Conservation (phyloP, 148 eudicot species). For the Oxyria digyna region DNA sequence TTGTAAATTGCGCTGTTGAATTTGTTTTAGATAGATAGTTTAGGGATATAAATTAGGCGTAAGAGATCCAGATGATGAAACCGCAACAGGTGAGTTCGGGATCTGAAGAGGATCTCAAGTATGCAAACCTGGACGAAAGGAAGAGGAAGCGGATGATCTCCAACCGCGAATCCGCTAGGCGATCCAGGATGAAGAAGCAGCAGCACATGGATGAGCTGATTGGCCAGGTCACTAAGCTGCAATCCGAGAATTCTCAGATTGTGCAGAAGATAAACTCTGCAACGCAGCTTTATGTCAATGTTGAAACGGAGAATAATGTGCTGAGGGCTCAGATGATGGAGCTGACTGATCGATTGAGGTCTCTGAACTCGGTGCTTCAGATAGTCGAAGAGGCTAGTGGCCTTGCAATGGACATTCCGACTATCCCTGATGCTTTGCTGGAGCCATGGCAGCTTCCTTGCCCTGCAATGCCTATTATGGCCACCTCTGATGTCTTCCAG, state of each 20-base stretch:
- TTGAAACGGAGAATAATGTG: slow-evolving; percentile 62
- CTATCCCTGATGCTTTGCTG: slow-evolving; percentile 53
- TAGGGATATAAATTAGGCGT: background rate
- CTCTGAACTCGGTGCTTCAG: slow-evolving; percentile 57
- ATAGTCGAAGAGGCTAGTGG: slow-evolving; percentile 69
- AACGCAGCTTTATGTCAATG: slow-evolving; percentile 21
- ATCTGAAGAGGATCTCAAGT: slow-evolving; percentile 35
- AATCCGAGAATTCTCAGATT: slow-evolving; percentile 35
- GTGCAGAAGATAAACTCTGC: slow-evolving; percentile 29
- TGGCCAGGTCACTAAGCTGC: slow-evolving; percentile 28
- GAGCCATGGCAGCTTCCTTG: slow-evolving; percentile 98
- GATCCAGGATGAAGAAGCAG: slow-evolving; percentile 82
- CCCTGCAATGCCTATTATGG: slow-evolving; percentile 36
- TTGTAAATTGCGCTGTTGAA: background rate
- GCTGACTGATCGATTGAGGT: slow-evolving; percentile 51
- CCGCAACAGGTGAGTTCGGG: slow-evolving; percentile 45
- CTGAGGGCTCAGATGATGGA: slow-evolving; percentile 60
- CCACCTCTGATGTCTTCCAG: slow-evolving; percentile 41
- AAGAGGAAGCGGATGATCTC: slow-evolving; percentile 82
- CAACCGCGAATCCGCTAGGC: slow-evolving; percentile 71
- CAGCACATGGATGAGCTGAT: slow-evolving; percentile 55
- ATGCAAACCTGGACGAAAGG: slow-evolving; percentile 46
- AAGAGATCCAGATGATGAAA: slow-evolving; percentile 14
- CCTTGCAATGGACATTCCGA: slow-evolving; percentile 51
- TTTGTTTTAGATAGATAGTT: background rate